Evolutionary conservation across 148 eudicot species (phyloP), one percentile per base, ranked within the genome.

Genomic region (Dysphania ambrosioides): DNA sequence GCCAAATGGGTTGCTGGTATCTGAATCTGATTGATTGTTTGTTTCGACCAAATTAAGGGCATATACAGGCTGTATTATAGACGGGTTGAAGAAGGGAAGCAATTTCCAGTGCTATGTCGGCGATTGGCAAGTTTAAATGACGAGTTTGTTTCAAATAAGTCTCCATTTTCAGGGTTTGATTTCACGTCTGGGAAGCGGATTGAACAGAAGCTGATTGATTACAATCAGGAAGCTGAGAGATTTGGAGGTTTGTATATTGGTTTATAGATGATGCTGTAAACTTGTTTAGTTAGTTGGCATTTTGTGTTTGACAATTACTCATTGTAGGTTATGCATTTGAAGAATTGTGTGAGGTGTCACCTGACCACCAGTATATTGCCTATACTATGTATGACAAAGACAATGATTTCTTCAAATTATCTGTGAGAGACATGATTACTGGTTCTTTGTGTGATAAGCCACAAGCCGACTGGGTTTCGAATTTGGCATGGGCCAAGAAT

Each of bases 341-440:
- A 84, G 98, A 91, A 84, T 53, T 90, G 41, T 91, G 97, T 24
- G 98, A 94, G 80, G 86, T 94, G 68, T 94, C 98, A 11, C 97
- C 98, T 8, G 98, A 94, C 83, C 98, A 94, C 77, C 88, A 86
- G 21, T 85, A 76, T 85, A 85, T 94, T 81, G 98, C 97, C 18
- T 94, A 94, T 80, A 90, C 97, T 65, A 91, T 94, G 97, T 94
- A 88, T 78, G 98, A 91, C 75, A 94, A 94, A 83, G 98, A 94
- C 73, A 90, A 90, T 68, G 96, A 91, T 81, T 88, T 72, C 82
- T 92, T 91, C 81, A 91, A 83, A 83, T 82, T 94, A 78, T 94
- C 88, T 11, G 97, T 92, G 60, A 82, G 92, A 55, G 93, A 94
- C 70, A 77, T 92, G 82, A 85, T 85, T 79, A 84, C 84, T 68